phyloP scores from a whole-genome alignment of 148 eudicot genomes.

The Spergularia bocconei region DNA sequence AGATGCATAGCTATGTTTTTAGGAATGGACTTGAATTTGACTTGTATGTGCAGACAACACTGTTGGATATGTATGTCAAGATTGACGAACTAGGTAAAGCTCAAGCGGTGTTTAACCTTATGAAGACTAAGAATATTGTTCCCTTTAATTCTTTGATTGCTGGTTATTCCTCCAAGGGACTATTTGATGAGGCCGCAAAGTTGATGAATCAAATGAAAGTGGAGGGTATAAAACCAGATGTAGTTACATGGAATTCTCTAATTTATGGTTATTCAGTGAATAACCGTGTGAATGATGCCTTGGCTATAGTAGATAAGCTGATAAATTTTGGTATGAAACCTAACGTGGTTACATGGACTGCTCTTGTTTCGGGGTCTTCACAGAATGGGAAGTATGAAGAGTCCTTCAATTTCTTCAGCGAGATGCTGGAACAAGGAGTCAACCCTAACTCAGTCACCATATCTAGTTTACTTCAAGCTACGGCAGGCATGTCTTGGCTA shows the following conservation, averaged over 20 bases:
- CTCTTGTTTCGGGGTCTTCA: conserved; percentile 53
- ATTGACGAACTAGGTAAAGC: conserved; percentile 38
- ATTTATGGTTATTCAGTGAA: conserved; percentile 48
- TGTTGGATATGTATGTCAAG: conserved; percentile 69
- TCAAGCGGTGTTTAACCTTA: conserved; percentile 36
- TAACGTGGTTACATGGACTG: conserved; percentile 55
- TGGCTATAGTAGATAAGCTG: conserved; percentile 36
- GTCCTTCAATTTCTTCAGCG: conserved; percentile 34
- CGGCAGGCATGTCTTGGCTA: conserved; percentile 53
- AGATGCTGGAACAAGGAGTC: conserved; percentile 48
- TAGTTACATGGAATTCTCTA: conserved; percentile 51
- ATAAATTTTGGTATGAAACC: conserved; percentile 40
- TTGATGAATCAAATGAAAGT: conserved; percentile 41
- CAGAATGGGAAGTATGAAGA: conserved; percentile 42
- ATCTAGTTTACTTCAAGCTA: conserved; percentile 51
- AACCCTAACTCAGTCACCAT: conserved; percentile 50
- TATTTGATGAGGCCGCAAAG: conserved; percentile 32
- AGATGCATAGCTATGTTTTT: conserved; percentile 47
- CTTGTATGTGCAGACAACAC: conserved; percentile 45
- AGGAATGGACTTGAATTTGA: conserved; percentile 46
- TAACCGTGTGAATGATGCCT: conserved; percentile 38
- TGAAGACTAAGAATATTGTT: conserved; percentile 41
- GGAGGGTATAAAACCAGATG: conserved; percentile 48
- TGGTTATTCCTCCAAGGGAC: conserved; percentile 56
- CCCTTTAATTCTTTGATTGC: conserved; percentile 57